These are phyloP conservation scores for Trifolium repens DNA, from an alignment of 306 rosid genomes.

Conservation along the genomic window DNA sequence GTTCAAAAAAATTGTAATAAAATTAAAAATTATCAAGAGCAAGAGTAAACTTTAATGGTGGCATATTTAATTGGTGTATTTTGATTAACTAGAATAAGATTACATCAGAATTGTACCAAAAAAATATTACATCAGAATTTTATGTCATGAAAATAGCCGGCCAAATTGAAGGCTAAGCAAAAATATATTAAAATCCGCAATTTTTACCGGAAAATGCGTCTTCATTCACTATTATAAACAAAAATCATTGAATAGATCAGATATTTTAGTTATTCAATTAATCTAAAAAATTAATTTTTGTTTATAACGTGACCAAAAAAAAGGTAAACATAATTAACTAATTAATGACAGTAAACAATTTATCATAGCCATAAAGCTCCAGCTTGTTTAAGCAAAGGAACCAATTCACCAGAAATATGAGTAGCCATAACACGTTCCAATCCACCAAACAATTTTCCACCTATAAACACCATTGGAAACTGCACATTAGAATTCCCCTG, in stretches of 20 bases:
- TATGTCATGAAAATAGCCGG: background rate
- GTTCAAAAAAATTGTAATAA: no score
- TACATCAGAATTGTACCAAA: no score
- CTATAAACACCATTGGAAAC: conserved; percentile 66
- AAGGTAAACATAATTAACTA: background rate
- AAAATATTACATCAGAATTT: no score
- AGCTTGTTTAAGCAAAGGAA: conserved; percentile 65
- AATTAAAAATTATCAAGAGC: no score
- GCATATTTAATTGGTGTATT: background rate
- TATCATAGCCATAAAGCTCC: conserved; percentile 70
- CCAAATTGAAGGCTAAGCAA: conserved; percentile 24
- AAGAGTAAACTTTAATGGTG: background rate
- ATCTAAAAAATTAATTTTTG: no score
- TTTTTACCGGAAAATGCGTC: no score
- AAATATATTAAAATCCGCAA: no score
- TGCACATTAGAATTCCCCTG: conserved; percentile 36
- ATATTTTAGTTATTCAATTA: no score
- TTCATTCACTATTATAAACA: no score
- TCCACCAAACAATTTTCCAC: conserved; percentile 64
- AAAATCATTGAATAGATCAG: no score
- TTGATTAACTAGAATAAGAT: background rate
- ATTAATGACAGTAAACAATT: background rate
- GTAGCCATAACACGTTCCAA: conserved; percentile 68
- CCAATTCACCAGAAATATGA: conserved; percentile 74
- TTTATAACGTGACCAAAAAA: no score